Evolutionary conservation across 2,329 filamentous ascomycete genomes (phyloP).

Genomic region (Claviceps sorghi): DNA sequence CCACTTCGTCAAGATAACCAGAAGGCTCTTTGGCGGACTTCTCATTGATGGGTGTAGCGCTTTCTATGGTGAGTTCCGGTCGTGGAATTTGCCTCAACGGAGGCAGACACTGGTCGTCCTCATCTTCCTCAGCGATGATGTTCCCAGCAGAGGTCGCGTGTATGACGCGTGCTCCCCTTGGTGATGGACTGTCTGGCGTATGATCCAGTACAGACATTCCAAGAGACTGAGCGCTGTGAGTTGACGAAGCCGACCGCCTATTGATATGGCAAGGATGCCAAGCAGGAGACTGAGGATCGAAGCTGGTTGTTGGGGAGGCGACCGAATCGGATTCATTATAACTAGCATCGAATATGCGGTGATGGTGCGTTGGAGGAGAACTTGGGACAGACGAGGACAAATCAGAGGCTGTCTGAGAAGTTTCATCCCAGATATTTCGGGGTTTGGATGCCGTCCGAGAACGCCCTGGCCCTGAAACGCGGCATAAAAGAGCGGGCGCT

Average conservation of each 20-base stretch:
- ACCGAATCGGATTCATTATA: conserved; percentile 47
- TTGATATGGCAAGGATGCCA: conserved; percentile 40
- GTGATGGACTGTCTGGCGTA: conserved; percentile 12
- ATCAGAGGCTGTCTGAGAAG: conserved; percentile 42
- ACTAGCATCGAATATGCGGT: conserved; percentile 65
- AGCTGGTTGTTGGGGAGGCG: conserved; percentile 66
- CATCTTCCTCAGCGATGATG: conserved; percentile 25
- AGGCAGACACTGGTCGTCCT: conserved; percentile 14
- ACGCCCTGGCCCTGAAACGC: conserved; percentile 31
- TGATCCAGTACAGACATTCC: conserved; percentile 20
- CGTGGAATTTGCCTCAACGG: conserved; percentile 11
- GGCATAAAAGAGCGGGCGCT: conserved; percentile 26
- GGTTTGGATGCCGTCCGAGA: conserved; percentile 29
- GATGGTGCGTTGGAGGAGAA: conserved; percentile 63
- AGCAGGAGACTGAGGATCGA: conserved; percentile 50
- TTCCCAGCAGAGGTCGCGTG: conserved; percentile 14
- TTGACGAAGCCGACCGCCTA: conserved; percentile 40
- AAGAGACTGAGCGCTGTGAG: conserved; percentile 31
- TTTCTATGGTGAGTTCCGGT: conserved; percentile 13
- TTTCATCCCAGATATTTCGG: conserved; percentile 38
- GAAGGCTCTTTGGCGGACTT: conserved; percentile 16
- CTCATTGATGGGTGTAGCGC: conserved; percentile 19
- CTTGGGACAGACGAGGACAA: conserved; percentile 63
- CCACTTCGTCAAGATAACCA: conserved; percentile 20
- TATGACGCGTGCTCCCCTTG: conserved; percentile 7